A percentile compares a stretch with the other conserved stretches of the same genome.
Conservation (phyloP, 2,329 filamentous ascomycete species). For the Catunica adiposa region DNA sequence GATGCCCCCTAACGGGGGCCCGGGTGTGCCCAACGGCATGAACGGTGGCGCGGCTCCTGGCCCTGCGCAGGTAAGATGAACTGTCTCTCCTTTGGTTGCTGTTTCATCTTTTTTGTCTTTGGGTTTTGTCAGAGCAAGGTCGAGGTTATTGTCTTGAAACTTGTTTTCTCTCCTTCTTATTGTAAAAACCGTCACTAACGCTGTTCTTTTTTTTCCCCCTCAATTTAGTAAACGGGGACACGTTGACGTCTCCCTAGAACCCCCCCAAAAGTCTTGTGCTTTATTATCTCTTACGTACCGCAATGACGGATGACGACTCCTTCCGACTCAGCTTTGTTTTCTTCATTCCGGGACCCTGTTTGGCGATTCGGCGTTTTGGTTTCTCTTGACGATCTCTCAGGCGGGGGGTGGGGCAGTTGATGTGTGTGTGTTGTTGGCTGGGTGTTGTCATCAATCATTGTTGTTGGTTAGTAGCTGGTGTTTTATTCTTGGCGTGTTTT, state of each 20-base stretch:
- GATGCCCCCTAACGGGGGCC: constrained; percentile 23
- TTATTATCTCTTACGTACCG: constrained; percentile 13
- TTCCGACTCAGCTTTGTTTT: constrained; percentile 8
- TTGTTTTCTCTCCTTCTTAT: neutral
- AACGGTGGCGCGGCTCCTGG: constrained; percentile 24
- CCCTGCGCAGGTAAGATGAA: constrained; percentile 24
- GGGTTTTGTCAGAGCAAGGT: neutral
- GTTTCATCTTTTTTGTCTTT: constrained; percentile 7
- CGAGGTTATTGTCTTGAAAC: neutral
- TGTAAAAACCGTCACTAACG: neutral
- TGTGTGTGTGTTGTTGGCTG: neutral
- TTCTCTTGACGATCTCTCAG: neutral
- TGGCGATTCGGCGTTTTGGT: constrained; percentile 7
- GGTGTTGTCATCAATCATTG: neutral
- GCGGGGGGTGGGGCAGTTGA: neutral
- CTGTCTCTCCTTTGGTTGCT: constrained; percentile 5
- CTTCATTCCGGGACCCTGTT: constrained; percentile 3
- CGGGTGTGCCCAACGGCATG: constrained; percentile 21
- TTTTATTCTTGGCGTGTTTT: neutral
- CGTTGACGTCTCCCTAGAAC: neutral
- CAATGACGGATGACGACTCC: constrained; percentile 14
- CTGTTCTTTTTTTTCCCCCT: neutral
- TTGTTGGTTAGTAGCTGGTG: too few species aligned
- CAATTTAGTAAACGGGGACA: constrained; percentile 10
- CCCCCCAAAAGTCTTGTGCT: constrained; percentile 12